A percentile compares a stretch with the other conserved stretches of the same genome.
These are phyloP conservation scores for Colletotrichum australisinense DNA, from an alignment of 2,329 filamentous ascomycete species.

Conservation along the genomic window DNA sequence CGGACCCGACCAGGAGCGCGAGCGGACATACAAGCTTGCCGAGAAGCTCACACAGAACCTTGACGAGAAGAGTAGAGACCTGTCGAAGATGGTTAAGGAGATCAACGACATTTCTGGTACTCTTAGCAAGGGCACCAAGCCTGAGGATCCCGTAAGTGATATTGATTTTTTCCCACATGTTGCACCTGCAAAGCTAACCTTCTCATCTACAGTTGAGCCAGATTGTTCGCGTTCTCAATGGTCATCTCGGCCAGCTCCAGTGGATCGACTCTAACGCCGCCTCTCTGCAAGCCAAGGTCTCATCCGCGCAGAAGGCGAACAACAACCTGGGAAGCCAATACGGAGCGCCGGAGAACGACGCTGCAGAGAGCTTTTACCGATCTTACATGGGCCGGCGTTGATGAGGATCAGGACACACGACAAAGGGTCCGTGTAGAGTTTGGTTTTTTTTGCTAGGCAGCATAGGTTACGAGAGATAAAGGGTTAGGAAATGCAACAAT, in stretches of 20 bases:
- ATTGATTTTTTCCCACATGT: background rate
- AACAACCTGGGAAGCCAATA: constrained; percentile 69
- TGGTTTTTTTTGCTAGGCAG: constrained; percentile 35
- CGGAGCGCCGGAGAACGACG: constrained; percentile 73
- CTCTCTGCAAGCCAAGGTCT: constrained; percentile 84
- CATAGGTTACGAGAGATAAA: constrained; percentile 31
- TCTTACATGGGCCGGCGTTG: constrained; percentile 84
- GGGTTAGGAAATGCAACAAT: constrained; percentile 11
- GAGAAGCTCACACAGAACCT: constrained; percentile 92
- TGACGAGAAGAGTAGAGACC: constrained; percentile 92
- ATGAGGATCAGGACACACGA: constrained; percentile 38
- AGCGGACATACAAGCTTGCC: constrained; percentile 94
- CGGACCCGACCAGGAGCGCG: constrained; percentile 94
- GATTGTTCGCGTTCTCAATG: constrained; percentile 94
- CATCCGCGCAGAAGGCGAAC: constrained; percentile 82
- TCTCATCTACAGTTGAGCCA: constrained; percentile 78
- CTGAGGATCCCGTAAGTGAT: constrained; percentile 82
- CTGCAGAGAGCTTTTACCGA: constrained; percentile 89
- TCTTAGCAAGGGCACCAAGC: constrained; percentile 88
- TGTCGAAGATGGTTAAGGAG: constrained; percentile 97
- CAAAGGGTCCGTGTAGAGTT: constrained; percentile 14
- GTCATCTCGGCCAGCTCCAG: constrained; percentile 90
- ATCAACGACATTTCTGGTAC: constrained; percentile 94
- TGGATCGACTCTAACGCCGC: constrained; percentile 91
- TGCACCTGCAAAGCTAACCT: constrained; percentile 38